A percentile compares a stretch with the other conserved stretches of the same genome.
Conservation (phyloP, 805 yeast genomes). For the Helenozyma baotianmanensis region DNA sequence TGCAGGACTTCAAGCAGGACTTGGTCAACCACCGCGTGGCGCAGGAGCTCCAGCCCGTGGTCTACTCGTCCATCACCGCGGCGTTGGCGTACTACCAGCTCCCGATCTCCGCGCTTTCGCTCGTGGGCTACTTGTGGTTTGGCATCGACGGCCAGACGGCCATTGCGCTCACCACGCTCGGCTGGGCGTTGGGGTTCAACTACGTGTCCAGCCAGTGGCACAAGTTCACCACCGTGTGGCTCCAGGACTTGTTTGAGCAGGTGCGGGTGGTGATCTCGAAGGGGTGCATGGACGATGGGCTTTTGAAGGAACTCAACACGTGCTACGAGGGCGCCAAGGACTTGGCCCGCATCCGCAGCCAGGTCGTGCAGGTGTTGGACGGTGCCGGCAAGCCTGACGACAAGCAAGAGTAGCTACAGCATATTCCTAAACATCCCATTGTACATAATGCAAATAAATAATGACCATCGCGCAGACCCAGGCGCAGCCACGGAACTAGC, state of each 20-base stretch:
- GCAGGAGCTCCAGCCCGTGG: constrained; percentile 35
- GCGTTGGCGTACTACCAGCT: constrained; percentile 35
- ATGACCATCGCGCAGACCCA: too few relatives aligned
- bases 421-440: background rate
- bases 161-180: constrained; percentile 31
- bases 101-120: constrained; percentile 30
- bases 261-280: constrained; percentile 25
- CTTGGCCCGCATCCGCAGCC: constrained; percentile 11
- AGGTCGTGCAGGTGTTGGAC: constrained; percentile 12
- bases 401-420: background rate
- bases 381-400: constrained; percentile 1
- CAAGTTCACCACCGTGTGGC: constrained; percentile 25
- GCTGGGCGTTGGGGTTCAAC: constrained; percentile 39
- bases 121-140: constrained; percentile 29
- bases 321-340: constrained; percentile 21
- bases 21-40: constrained; percentile 25
- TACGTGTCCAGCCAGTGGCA: constrained; percentile 37
- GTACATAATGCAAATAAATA: constrained; percentile 5
- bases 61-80: constrained; percentile 22
- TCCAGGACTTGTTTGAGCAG: constrained; percentile 28
- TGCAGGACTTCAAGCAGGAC: constrained; percentile 24
- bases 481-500: background rate
- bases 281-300: constrained; percentile 35
- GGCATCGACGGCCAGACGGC: constrained; percentile 30
- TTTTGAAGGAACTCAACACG: constrained; percentile 28